Evolutionary conservation across 352 stramenopile species (phyloP), one percentile per base, ranked within the genome.

Genomic region (Phytophthora nicotianae): DNA sequence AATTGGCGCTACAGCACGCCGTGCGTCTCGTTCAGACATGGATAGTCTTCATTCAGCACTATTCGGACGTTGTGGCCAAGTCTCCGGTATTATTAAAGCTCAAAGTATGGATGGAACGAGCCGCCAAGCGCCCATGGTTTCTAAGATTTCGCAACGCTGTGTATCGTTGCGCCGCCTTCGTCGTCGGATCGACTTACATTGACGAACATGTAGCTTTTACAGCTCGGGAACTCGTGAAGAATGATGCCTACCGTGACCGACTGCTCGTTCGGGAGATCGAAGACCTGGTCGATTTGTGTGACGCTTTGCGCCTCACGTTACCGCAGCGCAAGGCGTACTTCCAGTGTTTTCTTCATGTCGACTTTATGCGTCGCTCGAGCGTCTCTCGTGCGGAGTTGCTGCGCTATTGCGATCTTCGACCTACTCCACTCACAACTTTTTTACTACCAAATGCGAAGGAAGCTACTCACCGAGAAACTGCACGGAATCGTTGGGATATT

Each of bases 191-290:
- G 13, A 51, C 52, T 0, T 88, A 74, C 50, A 65, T 78, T 40
- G 79, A 88, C 58, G 77, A 88, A 33, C 51, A 37, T 26, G 46
- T 67, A 9, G 61, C 60, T 6, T 87, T 90, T 50, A 79, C 77
- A 55, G 81, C 77, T 40, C 13, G 11, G 5, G 52, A 40, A 35
- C 73, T 90, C 19, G 54, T 82, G n/a, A 74, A 77, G n/a, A 85
- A 88, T 37, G 81, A 90, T 54, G 65, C 65, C 32, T 89, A 91
- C 33, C 81, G 81, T 24, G 81, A 91, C 29, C 75, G 82, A 3
- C 50, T 91, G 33, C 70, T 88, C 9, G 82, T 60, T 21, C 26
- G 50, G 3, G 82, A 91, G 72, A 91, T 91, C 43, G 63, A 67
- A 13, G 77, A 88, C 26, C 70, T 89, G 16, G 79, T 87, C 9